These are phyloP conservation scores for Pseudomassariella vexata DNA, from an alignment of 2,329 filamentous ascomycete species.

Conservation along the genomic window DNA sequence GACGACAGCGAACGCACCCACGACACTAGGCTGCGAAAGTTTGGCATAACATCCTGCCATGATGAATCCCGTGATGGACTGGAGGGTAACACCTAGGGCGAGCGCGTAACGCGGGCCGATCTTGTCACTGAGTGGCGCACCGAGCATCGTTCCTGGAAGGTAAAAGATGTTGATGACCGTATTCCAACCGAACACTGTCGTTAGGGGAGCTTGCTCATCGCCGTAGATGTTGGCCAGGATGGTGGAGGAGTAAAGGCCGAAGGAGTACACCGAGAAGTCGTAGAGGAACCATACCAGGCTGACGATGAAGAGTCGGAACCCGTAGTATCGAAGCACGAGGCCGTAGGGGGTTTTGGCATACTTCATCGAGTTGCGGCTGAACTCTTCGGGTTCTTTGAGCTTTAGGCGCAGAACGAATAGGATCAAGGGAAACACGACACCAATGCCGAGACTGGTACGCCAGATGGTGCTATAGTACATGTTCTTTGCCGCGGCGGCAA, in stretches of 20 bases:
- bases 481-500: conserved; percentile 50
- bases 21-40: conserved; percentile 60
- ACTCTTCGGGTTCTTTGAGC: conserved; percentile 75
- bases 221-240: conserved; percentile 65
- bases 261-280: conserved; percentile 80
- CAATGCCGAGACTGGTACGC: conserved; percentile 75
- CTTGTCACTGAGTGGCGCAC: conserved; percentile 71
- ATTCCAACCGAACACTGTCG: conserved; percentile 81
- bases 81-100: conserved; percentile 61
- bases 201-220: conserved; percentile 54
- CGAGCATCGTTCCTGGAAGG: conserved; percentile 73
- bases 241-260: conserved; percentile 75
- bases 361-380: conserved; percentile 64
- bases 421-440: conserved; percentile 68
- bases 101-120: conserved; percentile 74
- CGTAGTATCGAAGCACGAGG: conserved; percentile 61
- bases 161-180: conserved; percentile 86
- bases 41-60: conserved; percentile 75
- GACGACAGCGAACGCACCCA: conserved; percentile 72
- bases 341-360: conserved; percentile 50
- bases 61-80: conserved; percentile 78
- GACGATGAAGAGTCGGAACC: conserved; percentile 64
- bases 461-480: conserved; percentile 69
- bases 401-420: conserved; percentile 67
- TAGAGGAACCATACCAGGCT: conserved; percentile 82